These are phyloP conservation scores for Brassica napus DNA, from an alignment of 345 rosid genomes.

Conservation along the genomic window Da-Ae NC_063452.1:10403501-10404000, in stretches of 20 bases:
- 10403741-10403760: slow-evolving; percentile 68
- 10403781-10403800: slow-evolving; percentile 70
- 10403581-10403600: no score
- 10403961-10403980: slow-evolving; percentile 84
- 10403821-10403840: slow-evolving; percentile 68
- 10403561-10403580: no score
- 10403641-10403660: no score
- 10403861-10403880: neutral
- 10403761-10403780: slow-evolving; percentile 57
- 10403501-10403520: no score
- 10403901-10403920: neutral
- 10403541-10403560: no score
- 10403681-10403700: no score
- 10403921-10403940: neutral
- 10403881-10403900: neutral
- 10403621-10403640: no score
- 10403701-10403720: no score
- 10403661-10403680: no score
- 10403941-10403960: slow-evolving; percentile 83
- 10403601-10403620: no score
- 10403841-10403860: neutral
- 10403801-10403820: slow-evolving; percentile 61
- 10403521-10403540: no score
- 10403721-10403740: no score
- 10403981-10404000: slow-evolving; percentile 63